A percentile compares a stretch with the other conserved stretches of the same genome.
These are phyloP conservation scores for Dendrocalamus latiflorus DNA, from an alignment of 202 grass and related monocot genomes.

Conservation along the genomic window DNA sequence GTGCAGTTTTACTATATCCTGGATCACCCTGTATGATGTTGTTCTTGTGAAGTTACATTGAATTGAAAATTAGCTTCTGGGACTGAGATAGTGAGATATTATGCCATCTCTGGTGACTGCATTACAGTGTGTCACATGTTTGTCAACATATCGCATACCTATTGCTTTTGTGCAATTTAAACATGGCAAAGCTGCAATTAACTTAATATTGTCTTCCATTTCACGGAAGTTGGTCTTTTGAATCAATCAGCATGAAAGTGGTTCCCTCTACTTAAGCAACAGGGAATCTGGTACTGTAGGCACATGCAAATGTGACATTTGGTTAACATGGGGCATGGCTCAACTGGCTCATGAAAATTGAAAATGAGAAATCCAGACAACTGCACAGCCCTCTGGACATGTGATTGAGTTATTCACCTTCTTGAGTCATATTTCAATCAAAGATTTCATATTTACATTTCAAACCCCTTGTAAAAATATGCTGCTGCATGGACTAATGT, in stretches of 20 bases:
- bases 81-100: background rate
- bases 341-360: background rate
- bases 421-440: background rate
- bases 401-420: background rate
- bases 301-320: background rate
- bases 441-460: conserved; percentile 1
- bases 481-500: background rate
- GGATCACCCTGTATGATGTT: background rate
- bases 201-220: background rate
- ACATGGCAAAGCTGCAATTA: background rate
- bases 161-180: background rate
- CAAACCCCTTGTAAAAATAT: background rate
- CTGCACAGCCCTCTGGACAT: background rate
- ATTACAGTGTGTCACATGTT: background rate
- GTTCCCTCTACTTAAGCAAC: background rate
- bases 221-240: background rate
- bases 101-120: background rate
- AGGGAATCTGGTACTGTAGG: background rate
- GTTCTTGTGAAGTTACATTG: background rate
- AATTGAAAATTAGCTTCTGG: background rate
- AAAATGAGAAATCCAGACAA: background rate
- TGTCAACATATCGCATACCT: background rate
- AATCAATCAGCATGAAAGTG: conserved; percentile 1
- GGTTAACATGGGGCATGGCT: background rate
- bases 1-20: background rate